phyloP scores from a whole-genome alignment of 768 basidiomycete species.

The Auricularia sp. region DNA sequence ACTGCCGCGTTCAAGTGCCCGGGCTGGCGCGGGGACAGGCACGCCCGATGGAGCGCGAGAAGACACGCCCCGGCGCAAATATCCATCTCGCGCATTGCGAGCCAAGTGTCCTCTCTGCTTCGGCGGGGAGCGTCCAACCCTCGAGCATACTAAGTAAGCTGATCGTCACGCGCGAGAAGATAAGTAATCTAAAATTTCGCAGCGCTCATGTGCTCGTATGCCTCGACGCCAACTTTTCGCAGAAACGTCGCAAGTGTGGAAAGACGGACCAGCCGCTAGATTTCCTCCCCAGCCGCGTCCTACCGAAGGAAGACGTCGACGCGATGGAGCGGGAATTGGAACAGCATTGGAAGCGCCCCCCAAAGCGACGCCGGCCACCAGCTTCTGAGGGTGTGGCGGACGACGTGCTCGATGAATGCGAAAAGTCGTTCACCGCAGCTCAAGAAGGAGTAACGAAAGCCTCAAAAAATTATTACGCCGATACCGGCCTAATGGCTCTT shows the following conservation, averaged over 20 bases:
- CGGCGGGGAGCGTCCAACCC: no score
- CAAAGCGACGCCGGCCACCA: neutral
- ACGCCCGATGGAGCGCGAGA: no score
- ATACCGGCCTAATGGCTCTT: conserved; percentile 13
- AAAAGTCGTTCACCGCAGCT: conserved; percentile 23
- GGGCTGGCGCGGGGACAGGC: no score
- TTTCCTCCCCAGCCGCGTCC: conserved; percentile 15
- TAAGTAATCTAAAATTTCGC: no score
- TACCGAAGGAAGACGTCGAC: conserved; percentile 13
- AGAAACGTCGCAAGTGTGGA: conserved; percentile 16
- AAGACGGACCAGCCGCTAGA: conserved; percentile 10
- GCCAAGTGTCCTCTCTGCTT: no score
- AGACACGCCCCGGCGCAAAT: no score
- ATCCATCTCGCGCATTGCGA: no score
- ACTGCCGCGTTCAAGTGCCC: no score
- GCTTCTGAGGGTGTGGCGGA: neutral
- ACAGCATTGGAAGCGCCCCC: neutral
- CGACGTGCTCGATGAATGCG: conserved; percentile 25
- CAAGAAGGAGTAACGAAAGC: conserved; percentile 24
- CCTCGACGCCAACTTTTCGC: conserved; percentile 25
- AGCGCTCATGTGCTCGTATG: conserved; percentile 19
- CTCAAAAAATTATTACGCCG: conserved; percentile 1
- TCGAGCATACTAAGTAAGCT: no score
- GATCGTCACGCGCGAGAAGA: no score
- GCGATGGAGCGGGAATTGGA: conserved; percentile 12